Percentiles rank a stretch among this genome's conserved stretches.
These are phyloP conservation scores for Yarrowia galli DNA, from an alignment of 1,139 yeast species.

Conservation along the genomic window DNA sequence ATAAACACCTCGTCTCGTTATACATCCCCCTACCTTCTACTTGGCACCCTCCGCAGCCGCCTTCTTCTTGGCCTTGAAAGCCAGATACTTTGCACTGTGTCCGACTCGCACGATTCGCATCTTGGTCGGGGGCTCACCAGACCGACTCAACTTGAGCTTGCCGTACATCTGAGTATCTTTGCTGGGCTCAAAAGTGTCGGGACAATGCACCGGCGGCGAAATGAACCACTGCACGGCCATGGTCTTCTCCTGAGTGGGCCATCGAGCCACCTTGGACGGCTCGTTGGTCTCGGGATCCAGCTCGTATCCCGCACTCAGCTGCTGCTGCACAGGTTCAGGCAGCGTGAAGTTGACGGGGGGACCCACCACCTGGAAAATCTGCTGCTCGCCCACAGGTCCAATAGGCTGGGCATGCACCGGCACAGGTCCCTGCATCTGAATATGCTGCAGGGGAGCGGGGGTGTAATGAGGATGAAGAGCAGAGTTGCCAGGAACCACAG, in stretches of 20 bases:
- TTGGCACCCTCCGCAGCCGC: not conserved
- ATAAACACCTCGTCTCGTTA: conserved; percentile 1
- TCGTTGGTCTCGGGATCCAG: conserved; percentile 45
- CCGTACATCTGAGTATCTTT: conserved; percentile 40
- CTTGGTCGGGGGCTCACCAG: conserved; percentile 42
- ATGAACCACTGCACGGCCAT: conserved; percentile 65
- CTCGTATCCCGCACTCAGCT: conserved; percentile 43
- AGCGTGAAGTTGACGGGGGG: conserved; percentile 47
- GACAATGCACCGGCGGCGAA: conserved; percentile 72
- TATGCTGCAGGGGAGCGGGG: conserved; percentile 41
- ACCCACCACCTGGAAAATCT: conserved; percentile 36
- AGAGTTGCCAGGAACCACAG: conserved; percentile 45
- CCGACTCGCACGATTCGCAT: conserved; percentile 56
- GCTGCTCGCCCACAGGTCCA: conserved; percentile 38
- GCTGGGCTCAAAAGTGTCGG: conserved; percentile 56
- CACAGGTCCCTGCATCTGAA: conserved; percentile 40
- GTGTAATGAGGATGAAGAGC: conserved; percentile 44
- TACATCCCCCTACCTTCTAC: not conserved
- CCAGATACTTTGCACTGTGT: conserved; percentile 73
- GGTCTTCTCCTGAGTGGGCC: conserved; percentile 44
- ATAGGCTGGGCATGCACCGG: conserved; percentile 45
- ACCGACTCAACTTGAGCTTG: conserved; percentile 9
- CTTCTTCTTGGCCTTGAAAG: conserved; percentile 59
- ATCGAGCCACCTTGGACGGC: conserved; percentile 43
- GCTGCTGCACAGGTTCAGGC: conserved; percentile 45